phyloP scores from a whole-genome alignment of 768 basidiomycete species.

The Albatrellus ellisii region DNA sequence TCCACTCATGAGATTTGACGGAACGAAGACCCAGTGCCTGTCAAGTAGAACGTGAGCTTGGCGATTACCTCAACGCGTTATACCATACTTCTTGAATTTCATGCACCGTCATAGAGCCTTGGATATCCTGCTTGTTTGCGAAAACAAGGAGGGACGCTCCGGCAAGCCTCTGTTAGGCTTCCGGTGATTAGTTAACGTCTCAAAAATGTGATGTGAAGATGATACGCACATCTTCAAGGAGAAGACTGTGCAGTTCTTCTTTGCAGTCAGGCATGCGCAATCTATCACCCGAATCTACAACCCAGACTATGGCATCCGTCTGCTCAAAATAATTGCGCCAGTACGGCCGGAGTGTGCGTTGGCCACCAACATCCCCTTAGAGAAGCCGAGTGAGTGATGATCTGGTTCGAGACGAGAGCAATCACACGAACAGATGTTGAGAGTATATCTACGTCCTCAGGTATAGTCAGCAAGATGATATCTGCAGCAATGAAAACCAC shows the following conservation, averaged over 20 bases:
- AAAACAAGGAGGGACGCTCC: conserved; percentile 95
- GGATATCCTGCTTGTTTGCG: conserved; percentile 96
- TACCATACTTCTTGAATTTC: conserved; percentile 68
- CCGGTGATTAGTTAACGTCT: not conserved
- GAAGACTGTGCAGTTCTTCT: conserved; percentile 71
- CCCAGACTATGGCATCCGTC: conserved; percentile 97
- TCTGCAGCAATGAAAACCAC: not conserved
- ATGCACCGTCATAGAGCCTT: conserved; percentile 65
- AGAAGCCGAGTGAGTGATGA: not conserved
- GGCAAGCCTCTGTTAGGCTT: conserved; percentile 59
- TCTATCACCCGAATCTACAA: conserved; percentile 91
- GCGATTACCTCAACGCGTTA: conserved; percentile 2
- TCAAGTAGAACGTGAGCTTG: conserved; percentile 2
- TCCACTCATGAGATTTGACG: conserved; percentile 86
- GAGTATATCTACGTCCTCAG: conserved; percentile 38
- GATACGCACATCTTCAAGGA: conserved; percentile 73
- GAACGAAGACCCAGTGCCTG: conserved; percentile 71
- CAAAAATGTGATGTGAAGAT: conserved; percentile 1
- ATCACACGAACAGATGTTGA: conserved; percentile 58
- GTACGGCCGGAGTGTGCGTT: conserved; percentile 89
- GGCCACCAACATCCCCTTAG: conserved; percentile 92
- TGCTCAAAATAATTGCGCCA: conserved; percentile 99
- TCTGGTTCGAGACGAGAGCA: not conserved
- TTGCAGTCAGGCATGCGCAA: conserved; percentile 86
- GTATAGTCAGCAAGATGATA: not conserved